These are phyloP conservation scores for Novakomyces olei DNA, from an alignment of 805 yeast species.

Conservation along the genomic window DNA sequence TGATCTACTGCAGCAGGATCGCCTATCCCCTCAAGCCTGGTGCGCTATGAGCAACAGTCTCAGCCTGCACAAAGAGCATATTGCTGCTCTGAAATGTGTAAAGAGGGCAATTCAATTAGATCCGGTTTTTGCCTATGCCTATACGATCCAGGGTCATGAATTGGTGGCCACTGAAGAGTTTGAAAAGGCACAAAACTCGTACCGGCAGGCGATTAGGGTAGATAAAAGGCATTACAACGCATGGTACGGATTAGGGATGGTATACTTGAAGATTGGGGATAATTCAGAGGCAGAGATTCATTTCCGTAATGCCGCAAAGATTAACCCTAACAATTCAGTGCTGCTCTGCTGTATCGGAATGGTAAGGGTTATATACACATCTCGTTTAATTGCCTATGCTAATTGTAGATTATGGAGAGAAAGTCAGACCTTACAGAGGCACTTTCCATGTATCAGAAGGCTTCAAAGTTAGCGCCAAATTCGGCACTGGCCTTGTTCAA, in stretches of 20 bases:
- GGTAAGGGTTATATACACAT: conserved; percentile 16
- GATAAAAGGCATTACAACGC: conserved; percentile 84
- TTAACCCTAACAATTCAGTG: conserved; percentile 78
- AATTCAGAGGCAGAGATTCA: conserved; percentile 64
- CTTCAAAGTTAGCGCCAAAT: conserved; percentile 62
- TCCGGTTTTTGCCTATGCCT: conserved; percentile 60
- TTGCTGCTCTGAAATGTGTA: conserved; percentile 74
- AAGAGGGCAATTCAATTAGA: conserved; percentile 51
- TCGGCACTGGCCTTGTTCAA: conserved; percentile 74
- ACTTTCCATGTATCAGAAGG: conserved; percentile 56
- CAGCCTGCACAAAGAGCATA: conserved; percentile 63
- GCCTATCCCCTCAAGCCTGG: conserved; percentile 69
- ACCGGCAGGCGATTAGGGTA: conserved; percentile 50
- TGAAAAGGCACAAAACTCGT: conserved; percentile 68
- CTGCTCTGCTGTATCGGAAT: conserved; percentile 84
- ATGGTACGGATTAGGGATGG: conserved; percentile 89
- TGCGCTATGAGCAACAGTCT: conserved; percentile 75
- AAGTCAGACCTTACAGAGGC: conserved; percentile 49
- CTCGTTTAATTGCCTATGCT: neutral
- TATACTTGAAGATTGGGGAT: conserved; percentile 67
- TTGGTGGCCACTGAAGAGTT: conserved; percentile 68
- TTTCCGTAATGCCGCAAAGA: conserved; percentile 65
- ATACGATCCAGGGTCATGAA: conserved; percentile 88
- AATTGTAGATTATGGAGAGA: conserved; percentile 35
- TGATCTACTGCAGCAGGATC: conserved; percentile 46